A percentile compares a stretch with the other conserved stretches of the same genome.
Evolutionary conservation across 495 filamentous ascomycete species (phyloP).

Genomic region (Bacidia rubella): DNA sequence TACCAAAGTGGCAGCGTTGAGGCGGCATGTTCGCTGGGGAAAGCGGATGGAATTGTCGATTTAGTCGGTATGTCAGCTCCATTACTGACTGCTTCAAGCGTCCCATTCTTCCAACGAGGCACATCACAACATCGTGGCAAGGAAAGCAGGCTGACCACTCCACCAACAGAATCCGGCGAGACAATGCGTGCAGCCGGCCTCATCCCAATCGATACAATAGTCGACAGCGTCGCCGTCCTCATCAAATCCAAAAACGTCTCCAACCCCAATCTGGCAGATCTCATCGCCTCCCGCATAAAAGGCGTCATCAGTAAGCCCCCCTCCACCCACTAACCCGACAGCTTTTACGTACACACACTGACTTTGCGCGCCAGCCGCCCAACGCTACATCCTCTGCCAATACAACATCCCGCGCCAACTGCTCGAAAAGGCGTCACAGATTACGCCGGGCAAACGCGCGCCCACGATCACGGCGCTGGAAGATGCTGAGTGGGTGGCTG

Average conservation of each 20-base stretch:
- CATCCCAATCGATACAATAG: conserved; percentile 86
- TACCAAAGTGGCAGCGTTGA: conserved; percentile 93
- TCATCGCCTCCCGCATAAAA: conserved; percentile 68
- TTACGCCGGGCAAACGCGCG: conserved; percentile 91
- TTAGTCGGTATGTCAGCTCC: conserved; percentile 65
- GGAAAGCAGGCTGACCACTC: not conserved
- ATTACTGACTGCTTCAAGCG: too few species aligned
- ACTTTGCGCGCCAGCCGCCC: conserved; percentile 50
- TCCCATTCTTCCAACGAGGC: conserved; percentile 7
- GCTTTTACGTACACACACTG: conserved; percentile 4
- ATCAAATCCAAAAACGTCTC: conserved; percentile 85
- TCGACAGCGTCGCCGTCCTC: conserved; percentile 72
- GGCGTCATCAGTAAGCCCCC: conserved; percentile 72
- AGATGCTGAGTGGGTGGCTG: conserved; percentile 81
- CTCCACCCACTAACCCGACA: not conserved
- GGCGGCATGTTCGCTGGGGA: conserved; percentile 86
- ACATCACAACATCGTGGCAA: not conserved
- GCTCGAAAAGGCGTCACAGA: conserved; percentile 51
- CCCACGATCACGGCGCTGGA: conserved; percentile 82
- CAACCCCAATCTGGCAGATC: conserved; percentile 60
- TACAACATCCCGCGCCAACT: conserved; percentile 73
- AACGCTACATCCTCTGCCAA: conserved; percentile 87
- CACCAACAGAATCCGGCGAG: conserved; percentile 75
- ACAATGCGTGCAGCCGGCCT: conserved; percentile 97
- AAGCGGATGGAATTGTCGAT: conserved; percentile 94